These are phyloP conservation scores for Crithidia thermophila DNA, from an alignment of 208 protist species.

Conservation along the genomic window DNA sequence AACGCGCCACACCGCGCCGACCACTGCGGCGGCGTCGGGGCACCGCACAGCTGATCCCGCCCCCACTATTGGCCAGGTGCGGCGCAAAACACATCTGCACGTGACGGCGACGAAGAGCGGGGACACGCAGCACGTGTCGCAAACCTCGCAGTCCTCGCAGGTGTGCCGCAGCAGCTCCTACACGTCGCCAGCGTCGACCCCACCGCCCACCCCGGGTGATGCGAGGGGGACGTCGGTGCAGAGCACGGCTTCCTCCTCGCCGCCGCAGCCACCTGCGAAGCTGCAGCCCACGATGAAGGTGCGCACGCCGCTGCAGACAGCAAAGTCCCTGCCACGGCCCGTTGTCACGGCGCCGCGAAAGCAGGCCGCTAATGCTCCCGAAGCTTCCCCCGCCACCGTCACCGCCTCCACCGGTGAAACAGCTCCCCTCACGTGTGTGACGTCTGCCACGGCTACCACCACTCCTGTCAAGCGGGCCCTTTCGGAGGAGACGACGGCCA, in stretches of 20 bases:
- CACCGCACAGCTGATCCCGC: background rate
- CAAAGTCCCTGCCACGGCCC: background rate
- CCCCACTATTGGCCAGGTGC: background rate
- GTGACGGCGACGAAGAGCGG: background rate
- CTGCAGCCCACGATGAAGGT: background rate
- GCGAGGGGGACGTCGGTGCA: background rate
- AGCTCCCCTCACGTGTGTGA: too few relatives aligned
- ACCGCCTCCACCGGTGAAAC: too few relatives aligned
- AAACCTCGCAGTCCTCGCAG: background rate
- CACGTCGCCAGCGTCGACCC: background rate
- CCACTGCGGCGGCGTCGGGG: background rate
- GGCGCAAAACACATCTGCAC: background rate
- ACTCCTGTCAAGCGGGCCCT: too few relatives aligned
- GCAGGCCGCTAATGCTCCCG: too few relatives aligned
- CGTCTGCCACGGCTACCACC: too few relatives aligned
- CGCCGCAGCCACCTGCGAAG: background rate
- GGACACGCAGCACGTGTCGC: background rate
- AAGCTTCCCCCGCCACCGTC: too few relatives aligned
- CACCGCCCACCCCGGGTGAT: background rate
- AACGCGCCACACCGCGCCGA: background rate
- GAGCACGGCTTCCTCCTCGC: background rate
- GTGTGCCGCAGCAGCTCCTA: background rate
- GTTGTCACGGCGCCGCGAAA: conserved; percentile 6
- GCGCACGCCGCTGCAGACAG: background rate
- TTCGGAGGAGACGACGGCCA: background rate